Base-by-base conservation (phyloP, 164 flowering plant species). In the Pachysandra terminalis region DNA sequence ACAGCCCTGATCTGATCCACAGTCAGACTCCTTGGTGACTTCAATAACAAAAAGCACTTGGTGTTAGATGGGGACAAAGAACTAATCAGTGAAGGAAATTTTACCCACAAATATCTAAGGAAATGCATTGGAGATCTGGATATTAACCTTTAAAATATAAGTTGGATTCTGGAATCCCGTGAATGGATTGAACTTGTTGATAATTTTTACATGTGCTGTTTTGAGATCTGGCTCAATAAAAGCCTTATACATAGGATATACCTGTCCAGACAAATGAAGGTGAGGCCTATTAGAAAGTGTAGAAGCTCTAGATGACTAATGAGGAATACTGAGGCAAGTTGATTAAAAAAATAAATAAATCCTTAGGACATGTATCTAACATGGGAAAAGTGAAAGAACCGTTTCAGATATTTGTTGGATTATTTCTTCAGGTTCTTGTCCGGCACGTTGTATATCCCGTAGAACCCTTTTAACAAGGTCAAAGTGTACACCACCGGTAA, bases 351-450 rank as follows among this genome's bases (percentile, higher is more conserved):
- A 23, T 23, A 49, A 64, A 60, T 12, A 68, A 37, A 52, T 37
- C 52, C 52, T 26, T 60, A 51, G 56, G 63, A 60, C 41, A 54
- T 62, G 55, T 49, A 73, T 79, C 41, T 51, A 75, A 74, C 64
- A 74, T 59, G 74, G 77, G 74, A 63, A 19, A 45, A 73, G 63
- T 45, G 67, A 63, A 74, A 69, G 65, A 78, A 96, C 99, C 82
- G 99, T 96, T 87, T 96, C 99, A 69, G 99, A 96, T 66, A 96
- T 96, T 71, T 96, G 99, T 55, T 93, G 95, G 58, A 96, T 96
- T 37, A 96, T 96, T 83, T 96, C 97, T 75, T 90, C 91, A 26
- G 99, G 99, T 79, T 86, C 94, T 74, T 92, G 98, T 19, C 87
- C 96, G 69, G 96, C 99, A 65, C 99, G 94, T 64, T 96, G 98